A percentile compares a stretch with the other conserved stretches of the same genome.
Evolutionary conservation across 192 early-diverging fungal genomes (phyloP).

Genomic region (Backusella luteola): DNA sequence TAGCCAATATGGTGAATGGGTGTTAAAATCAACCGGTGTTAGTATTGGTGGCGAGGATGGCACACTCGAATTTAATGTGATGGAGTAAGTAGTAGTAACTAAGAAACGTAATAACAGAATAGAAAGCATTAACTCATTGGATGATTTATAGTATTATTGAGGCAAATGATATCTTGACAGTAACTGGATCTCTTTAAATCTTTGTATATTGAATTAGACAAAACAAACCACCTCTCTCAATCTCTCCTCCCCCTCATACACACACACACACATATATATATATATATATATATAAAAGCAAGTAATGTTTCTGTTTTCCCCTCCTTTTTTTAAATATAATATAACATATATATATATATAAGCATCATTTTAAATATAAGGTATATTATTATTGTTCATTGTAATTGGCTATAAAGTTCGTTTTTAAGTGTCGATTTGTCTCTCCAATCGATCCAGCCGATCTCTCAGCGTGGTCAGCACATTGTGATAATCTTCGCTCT

Average conservation of each 20-base stretch:
- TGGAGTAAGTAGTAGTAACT: constrained; percentile 54
- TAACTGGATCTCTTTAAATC: constrained; percentile 67
- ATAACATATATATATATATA: constrained; percentile 5
- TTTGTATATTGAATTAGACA: constrained; percentile 8
- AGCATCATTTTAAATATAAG: constrained; percentile 1
- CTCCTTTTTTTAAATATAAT: neutral
- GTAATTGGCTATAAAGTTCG: neutral
- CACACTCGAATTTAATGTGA: constrained; percentile 67
- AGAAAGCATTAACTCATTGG: neutral
- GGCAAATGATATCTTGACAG: constrained; percentile 80
- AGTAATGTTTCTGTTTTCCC: neutral
- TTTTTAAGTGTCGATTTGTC: constrained; percentile 18
- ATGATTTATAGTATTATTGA: constrained; percentile 59
- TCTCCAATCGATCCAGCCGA: constrained; percentile 26
- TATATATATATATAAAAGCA: too few relatives aligned
- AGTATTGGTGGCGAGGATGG: constrained; percentile 63
- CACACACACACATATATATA: too few relatives aligned
- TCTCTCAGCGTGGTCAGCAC: constrained; percentile 21
- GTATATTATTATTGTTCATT: neutral
- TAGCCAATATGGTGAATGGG: constrained; percentile 65
- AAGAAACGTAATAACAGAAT: neutral
- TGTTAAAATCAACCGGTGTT: constrained; percentile 62
- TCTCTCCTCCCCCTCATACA: too few relatives aligned
- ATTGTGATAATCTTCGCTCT: constrained; percentile 20
- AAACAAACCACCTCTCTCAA: neutral